Base-by-base conservation (phyloP, 305 asterid species). In the Striga hermonthica region DNA sequence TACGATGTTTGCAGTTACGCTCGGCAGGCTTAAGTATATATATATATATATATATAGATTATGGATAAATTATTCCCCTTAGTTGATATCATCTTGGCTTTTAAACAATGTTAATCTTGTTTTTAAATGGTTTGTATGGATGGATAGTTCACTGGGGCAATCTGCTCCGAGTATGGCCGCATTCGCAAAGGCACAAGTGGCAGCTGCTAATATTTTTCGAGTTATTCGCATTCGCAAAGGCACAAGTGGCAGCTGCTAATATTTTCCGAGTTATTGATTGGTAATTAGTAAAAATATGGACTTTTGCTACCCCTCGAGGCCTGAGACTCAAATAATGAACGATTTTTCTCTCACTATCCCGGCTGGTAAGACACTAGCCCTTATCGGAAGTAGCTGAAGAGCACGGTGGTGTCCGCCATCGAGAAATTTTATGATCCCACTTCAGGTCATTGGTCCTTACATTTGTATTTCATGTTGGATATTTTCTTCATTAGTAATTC, bases 1-100 rank as follows among this genome's bases (percentile, higher is more conserved):
- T 36, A 90, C 97, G 6, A 86, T 88, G 96, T 90, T 90, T 68
- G 91, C 96, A 0, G 97, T 90, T 13, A 90, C 88, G 97, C 86
- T 90, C 13, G 97, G 97, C 72, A 96, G 97, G 54, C 75, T 94
- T 22, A 22, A 22, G 99, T 94, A 80, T 86, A 96, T 84, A 43
- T 90, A 95, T 90, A 79, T 83, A 96, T 54, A 1, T 6, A 7
- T 22, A 9, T 4, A 1, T 45, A 8, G 10, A 2, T 45, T 10
- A 1, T 10, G 13, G 5, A 45, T n/a, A 22, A 22, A 10, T 47
- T 9, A 9, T 4, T 48, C 13, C n/a, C 8, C 3, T 48, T 48
- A 1, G 31, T 22, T 22, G 31, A 22, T 22, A n/a, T 2, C 13
- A 49, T 8, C 7, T 49, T 13, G 8, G 31, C 1, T 22, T 22